Base-by-base conservation (phyloP, 1,284 basidiomycete genomes). In the Leccinum pachyderme region DNA sequence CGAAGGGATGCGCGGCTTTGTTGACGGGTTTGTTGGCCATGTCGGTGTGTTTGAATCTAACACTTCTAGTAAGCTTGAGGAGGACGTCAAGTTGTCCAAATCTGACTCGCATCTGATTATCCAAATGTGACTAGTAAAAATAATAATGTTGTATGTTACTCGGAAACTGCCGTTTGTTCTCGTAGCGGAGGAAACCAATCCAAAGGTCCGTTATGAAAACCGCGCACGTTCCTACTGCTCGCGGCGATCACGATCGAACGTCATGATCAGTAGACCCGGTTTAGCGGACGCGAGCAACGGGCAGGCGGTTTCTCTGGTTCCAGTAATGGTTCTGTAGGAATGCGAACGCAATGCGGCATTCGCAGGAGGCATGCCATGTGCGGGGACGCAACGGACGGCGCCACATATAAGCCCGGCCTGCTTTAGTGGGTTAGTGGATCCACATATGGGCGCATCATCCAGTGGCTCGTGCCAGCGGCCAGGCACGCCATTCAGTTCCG, bases 1-100 rank as follows among this genome's bases (percentile, higher is more conserved):
- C 92, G 70, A 99, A 99, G 13, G 87, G 73, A 72, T 98, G 95
- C 0, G 87, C 88, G 11, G 81, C 84, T 77, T 91, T 95, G 81
- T 95, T 91, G 64, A 94, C 81, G 13, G 55, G 28, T 22, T 41
- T 41, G 37, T 49, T 57, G 6, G 60, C 44, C 68, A 72, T 72
- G 44, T 50, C 54, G 0, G 58, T 58, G 57, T 68, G 66, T 5
- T 44, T 55, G 53, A 57, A 54, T 1, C 66, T 56, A 2, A 12
- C 44, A 9, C 24, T 12, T 7, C 1, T 24, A 7, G 41, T 18
- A 24, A 32, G 52, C 29, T n/a, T 45, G 52, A 47, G 31, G 29
- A 49, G 18, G 9, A 35, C 27, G 18, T 18, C 18, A 18, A 18
- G 18, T 12, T 50, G 52, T 55, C 61, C 61, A 57, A 63, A 70